Percentiles rank a stretch among this genome's conserved stretches.
phyloP scores from a whole-genome alignment of 495 filamentous ascomycete genomes.

The Hypoxylon crocopeplum region DNA sequence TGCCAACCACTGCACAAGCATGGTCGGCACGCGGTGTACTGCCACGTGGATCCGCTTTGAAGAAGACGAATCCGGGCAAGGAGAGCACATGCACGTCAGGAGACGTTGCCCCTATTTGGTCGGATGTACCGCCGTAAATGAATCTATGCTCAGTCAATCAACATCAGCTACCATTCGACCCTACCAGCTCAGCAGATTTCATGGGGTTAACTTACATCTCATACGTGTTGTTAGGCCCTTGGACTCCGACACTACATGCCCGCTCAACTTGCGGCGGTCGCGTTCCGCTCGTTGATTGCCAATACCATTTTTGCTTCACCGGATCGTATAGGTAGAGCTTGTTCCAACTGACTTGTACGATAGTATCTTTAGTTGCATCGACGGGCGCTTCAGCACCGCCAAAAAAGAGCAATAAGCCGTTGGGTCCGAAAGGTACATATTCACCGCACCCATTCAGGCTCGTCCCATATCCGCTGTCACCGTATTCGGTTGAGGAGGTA shows the following conservation, averaged over 20 bases:
- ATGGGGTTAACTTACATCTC: constrained; percentile 34
- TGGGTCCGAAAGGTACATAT: constrained; percentile 45
- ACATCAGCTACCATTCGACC: not conserved
- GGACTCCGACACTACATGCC: constrained; percentile 41
- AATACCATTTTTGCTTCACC: constrained; percentile 40
- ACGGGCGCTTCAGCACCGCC: constrained; percentile 40
- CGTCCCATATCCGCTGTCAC: constrained; percentile 39
- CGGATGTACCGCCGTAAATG: constrained; percentile 43
- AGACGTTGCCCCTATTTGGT: constrained; percentile 13
- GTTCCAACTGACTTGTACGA: constrained; percentile 30
- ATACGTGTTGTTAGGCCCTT: constrained; percentile 44
- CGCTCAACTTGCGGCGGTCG: constrained; percentile 26
- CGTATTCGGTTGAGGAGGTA: constrained; percentile 31
- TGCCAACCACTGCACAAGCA: constrained; percentile 44
- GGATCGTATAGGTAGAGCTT: constrained; percentile 48
- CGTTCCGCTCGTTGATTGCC: constrained; percentile 41
- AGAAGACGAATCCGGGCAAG: constrained; percentile 56
- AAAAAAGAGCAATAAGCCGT: constrained; percentile 45
- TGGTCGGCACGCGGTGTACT: constrained; percentile 39
- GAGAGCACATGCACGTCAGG: constrained; percentile 50
- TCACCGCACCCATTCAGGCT: constrained; percentile 39
- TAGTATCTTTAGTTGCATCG: constrained; percentile 23
- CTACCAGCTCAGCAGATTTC: not conserved
- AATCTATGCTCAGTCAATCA: constrained; percentile 37
- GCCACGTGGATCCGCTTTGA: constrained; percentile 32